Evolutionary conservation across 352 stramenopile genomes (phyloP), one percentile per base, ranked within the genome.

Genomic region (Blastocystis sp.): DNA sequence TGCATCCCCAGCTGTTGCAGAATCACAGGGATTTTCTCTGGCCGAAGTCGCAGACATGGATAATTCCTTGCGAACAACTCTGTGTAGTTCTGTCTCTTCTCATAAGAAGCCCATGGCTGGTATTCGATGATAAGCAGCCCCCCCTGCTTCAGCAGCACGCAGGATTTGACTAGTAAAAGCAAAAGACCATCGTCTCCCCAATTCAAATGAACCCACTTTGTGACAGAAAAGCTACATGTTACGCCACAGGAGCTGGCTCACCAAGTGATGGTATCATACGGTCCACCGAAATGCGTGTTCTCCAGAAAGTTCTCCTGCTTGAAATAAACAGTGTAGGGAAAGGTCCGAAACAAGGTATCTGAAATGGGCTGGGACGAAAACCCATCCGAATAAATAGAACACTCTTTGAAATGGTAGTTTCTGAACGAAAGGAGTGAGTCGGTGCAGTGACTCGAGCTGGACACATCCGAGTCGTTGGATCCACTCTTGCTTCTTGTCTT

Each of bases 131-230:
- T 80, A 23, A 80, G 26, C 47, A 62, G 11, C n/a, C 69, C 69
- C 20, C 43, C 45, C 43, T 15, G 41, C 45, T 80, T 80, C 23
- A 80, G 41, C 4, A 80, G 69, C 9, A 53, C 4, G 54, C 63
- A 80, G 15, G 34, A n/a, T 41, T 80, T 80, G 18, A 80, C n/a
- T 20, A 80, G 50, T 6, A 80, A 15, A 8, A 50, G 43, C 45
- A 80, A 20, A 54, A 80, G 47, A 15, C 69, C 69, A 23, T 80
- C 50, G 54, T 80, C 69, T 18, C 69, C 69, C 69, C 69, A 80
- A 29, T 80, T 80, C 41, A 80, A 53, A 41, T 80, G 69, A 18
- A 80, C 50, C 69, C 69, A 80, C 43, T 80, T 80, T 18, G 69
- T 63, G 4, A 80, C 69, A 11, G 69, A 80, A 56, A 80, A 80